Evolutionary conservation across 2,329 filamentous ascomycete genomes (phyloP), one percentile per base, ranked within the genome.

Genomic region (Microcyclosporella mali): DNA sequence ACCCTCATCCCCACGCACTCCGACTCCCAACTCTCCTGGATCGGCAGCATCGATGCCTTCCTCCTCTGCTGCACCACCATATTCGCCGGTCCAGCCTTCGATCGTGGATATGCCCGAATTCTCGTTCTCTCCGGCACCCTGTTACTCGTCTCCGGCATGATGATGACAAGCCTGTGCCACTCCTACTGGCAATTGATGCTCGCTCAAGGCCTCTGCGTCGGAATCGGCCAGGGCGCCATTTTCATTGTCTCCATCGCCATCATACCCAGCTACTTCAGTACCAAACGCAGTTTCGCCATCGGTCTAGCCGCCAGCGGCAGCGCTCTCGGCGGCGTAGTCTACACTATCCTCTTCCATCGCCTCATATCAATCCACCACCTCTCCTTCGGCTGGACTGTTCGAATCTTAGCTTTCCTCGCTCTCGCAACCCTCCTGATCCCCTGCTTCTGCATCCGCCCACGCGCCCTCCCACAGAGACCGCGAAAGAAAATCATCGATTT

Each of bases 161-260:
- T 76, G 66, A 72, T 72, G 65, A 69, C 67, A 30, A 72, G 69
- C 53, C 55, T 76, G 9, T 67, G 67, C 35, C 61, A 59, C 0
- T 48, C 66, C 36, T 72, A 70, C 50, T 76, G 71, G 68, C 72
- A 77, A 33, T 51, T 75, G 6, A 65, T 76, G 40, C 65, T 77
- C n/a, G 65, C 69, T 1, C 73, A 77, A 47, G 73, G 69, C 15
- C 38, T 76, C 19, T 70, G 67, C 40, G 36, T 43, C 35, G 44
- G 44, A 11, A 29, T 43, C 9, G 39, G 36, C 2, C 34, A 58
- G 71, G 81, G 80, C 3, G 77, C 70, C 45, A 60, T 84, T 2
- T 84, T 82, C 60, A 75, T 79, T 32, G 77, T 82, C 0, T 68
- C 72, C 32, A 69, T 85, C 17, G 75, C 81, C 1, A 72, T 82